Percentiles rank a stretch among this genome's conserved stretches.
Conservation (phyloP, 345 rosid species). For the Eucalyptus leucophloia region DNA sequence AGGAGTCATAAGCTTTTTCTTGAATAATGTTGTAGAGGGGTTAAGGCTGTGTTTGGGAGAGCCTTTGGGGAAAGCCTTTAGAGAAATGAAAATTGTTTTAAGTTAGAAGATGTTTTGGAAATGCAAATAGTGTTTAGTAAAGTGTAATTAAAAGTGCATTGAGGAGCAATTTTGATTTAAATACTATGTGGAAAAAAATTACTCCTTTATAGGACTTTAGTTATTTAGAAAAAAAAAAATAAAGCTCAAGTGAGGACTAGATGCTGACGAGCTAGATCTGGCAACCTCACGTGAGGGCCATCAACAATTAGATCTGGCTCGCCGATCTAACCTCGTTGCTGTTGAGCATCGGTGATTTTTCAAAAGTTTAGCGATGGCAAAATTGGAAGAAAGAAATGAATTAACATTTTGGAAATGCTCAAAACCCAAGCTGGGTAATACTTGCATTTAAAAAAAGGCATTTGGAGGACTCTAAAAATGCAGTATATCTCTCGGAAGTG, state of each 20-base stretch:
- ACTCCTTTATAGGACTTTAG: background rate
- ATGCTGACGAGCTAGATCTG: background rate
- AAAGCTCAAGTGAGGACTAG: background rate
- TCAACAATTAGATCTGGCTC: background rate
- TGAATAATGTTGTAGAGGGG: too few species aligned
- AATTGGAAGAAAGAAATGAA: too few species aligned
- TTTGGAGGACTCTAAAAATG: background rate
- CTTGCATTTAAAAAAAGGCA: background rate
- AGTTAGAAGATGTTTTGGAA: background rate
- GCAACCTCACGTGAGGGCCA: background rate
- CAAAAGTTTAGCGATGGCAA: too few species aligned
- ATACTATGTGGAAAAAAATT: too few species aligned
- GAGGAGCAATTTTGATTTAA: background rate
- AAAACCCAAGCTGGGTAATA: too few species aligned
- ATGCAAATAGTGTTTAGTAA: background rate
- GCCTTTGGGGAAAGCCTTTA: background rate
- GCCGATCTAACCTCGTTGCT: background rate
- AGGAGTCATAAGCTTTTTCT: background rate
- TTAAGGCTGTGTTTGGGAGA: background rate
- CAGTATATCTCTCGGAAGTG: background rate
- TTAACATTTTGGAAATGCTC: too few species aligned
- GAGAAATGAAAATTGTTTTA: background rate
- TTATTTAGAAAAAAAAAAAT: too few species aligned
- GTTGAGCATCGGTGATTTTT: too few species aligned
- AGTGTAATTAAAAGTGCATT: too few species aligned